phyloP scores from a whole-genome alignment of 2,329 filamentous ascomycete genomes.

The Hypomyces rosellus region DNA sequence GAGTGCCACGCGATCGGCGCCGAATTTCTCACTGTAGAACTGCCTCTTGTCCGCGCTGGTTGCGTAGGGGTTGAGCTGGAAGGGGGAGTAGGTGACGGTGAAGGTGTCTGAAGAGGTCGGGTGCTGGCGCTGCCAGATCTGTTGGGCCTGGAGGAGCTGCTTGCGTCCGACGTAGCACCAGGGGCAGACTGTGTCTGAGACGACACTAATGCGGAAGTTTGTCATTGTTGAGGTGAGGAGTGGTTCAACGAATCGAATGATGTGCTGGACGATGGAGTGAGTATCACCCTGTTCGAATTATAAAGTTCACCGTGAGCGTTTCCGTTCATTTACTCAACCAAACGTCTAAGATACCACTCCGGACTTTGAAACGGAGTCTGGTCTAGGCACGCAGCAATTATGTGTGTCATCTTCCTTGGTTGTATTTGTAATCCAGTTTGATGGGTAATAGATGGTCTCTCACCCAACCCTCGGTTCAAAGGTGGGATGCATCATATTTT shows the following conservation, averaged over 20 bases:
- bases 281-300: too few relatives aligned
- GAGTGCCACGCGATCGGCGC: slow-evolving; percentile 48
- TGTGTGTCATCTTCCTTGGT: too few relatives aligned
- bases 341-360: too few relatives aligned
- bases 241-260: not conserved
- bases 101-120: slow-evolving; percentile 53
- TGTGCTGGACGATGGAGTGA: not conserved
- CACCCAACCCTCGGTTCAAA: too few relatives aligned
- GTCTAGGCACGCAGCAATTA: too few relatives aligned
- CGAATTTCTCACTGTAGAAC: slow-evolving; percentile 48
- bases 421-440: too few relatives aligned
- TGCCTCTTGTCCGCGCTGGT: slow-evolving; percentile 30
- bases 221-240: slow-evolving; percentile 47
- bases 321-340: too few relatives aligned
- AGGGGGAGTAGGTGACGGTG: slow-evolving; percentile 40
- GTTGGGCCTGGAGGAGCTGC: slow-evolving; percentile 41
- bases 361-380: too few relatives aligned
- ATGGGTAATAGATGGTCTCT: too few relatives aligned
- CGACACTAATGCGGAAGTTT: slow-evolving; percentile 38
- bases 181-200: slow-evolving; percentile 45
- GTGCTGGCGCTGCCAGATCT: slow-evolving; percentile 32
- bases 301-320: too few relatives aligned
- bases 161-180: slow-evolving; percentile 46
- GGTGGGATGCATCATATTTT: too few relatives aligned
- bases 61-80: slow-evolving; percentile 34